Evolutionary conservation across 139 green algal species (phyloP), one percentile per base, ranked within the genome.

Genomic region (Tetradesmus obliquus): DNA sequence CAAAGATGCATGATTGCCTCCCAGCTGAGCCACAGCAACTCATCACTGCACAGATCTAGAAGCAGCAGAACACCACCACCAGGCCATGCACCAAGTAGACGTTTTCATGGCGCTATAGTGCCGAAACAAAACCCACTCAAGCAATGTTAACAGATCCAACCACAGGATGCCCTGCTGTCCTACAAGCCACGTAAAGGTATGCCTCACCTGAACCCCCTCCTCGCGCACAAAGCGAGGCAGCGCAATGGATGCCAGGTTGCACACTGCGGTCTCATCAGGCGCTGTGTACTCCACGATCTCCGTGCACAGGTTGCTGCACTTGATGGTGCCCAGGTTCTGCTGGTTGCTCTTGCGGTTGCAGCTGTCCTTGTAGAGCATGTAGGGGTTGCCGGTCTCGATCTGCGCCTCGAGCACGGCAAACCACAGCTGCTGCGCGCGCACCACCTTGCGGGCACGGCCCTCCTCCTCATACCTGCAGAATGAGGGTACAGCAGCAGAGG

Each of bases 331-430:
- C 69, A 92, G 90, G 82, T 92, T 92, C 94, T 98, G 97, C 96
- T 99, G 98, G 95, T 99, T 99, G 93, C 94, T 94, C 95, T 99
- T 99, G 93, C 96, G 93, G 96, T 99, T 99, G 97, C 97, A 98
- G 13, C 92, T 91, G 93, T 99, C 98, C 91, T 99, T 99, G 97
- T 97, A 99, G 62, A 99, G 96, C 98, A 99, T 99, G 96, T 99
- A 99, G 10, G 98, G 98, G 95, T 99, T 99, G 91, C 98, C 98
- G 1, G 98, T 99, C 95, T 99, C 98, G 54, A 99, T 97, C 95
- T 99, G 98, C 13, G 98, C 97, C 95, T 99, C 98, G 83, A 99
- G 94, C 86, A 99, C 98, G 84, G 98, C 97, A 92, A 99, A 99
- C 98, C 98, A 99, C 72, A 99, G 95, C 95, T 99, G 96, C 95